Evolutionary conservation across 176 grass and related monocot species (phyloP), one percentile per base, ranked within the genome.

Genomic region (Triticum monococcum): DNA sequence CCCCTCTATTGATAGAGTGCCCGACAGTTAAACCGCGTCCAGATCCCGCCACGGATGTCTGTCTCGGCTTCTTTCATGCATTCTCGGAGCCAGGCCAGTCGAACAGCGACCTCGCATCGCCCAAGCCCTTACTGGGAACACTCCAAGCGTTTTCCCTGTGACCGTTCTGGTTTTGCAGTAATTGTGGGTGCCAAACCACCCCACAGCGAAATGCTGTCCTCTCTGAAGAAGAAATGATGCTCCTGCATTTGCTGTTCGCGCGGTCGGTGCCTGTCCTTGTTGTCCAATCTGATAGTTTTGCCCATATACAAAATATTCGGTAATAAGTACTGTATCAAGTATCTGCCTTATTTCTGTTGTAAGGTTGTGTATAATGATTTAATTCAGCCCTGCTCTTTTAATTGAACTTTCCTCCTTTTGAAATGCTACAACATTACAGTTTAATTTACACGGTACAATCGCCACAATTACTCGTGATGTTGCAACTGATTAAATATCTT

Each of bases 21-120:
- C 75, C 76, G 81, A 84, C 68, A 80, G 18, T 66, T 77, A 75
- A 45, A 80, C 84, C 60, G 25, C 36, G 85, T 81, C 89, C 69
- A 85, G 63, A 88, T 81, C 89, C n/a, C 70, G 63, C 89, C 89
- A 81, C 69, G 28, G 77, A 81, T 77, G 85, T 12, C 50, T 84
- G 85, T 91, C 89, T 64, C 70, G 31, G 18, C 41, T 52, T 76
- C 4, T 56, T 69, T 77, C 78, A 46, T 80, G 80, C 85, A 80
- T 81, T 76, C 89, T 74, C 80, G 61, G 48, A 80, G 75, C 75
- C 22, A 9, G 2, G 77, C 88, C 80, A 81, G 75, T 87, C 5
- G 3, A 84, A 60, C 80, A 87, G 57, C 81, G 80, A 79, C 89
- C 65, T 64, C 54, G 72, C 83, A 56, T 72, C 40, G 28, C 41